phyloP scores from a whole-genome alignment of 176 grass and related monocot species.

The Avena insularis region DNA sequence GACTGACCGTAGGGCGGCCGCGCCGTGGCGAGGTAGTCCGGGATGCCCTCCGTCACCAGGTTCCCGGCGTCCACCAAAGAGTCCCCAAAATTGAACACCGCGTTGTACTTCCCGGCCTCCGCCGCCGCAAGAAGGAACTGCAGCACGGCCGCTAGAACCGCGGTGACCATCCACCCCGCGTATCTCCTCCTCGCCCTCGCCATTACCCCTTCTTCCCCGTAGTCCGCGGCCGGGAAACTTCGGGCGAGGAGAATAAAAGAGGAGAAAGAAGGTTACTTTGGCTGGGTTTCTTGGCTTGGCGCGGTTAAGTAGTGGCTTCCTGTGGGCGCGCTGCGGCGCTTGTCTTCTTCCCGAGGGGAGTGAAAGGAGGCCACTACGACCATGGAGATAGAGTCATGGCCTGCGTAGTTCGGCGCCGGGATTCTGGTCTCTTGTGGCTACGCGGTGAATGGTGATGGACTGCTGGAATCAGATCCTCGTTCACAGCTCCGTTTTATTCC shows the following conservation, averaged over 20 bases:
- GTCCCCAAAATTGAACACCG: conserved; percentile 77
- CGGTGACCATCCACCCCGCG: background rate
- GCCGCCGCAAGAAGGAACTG: conserved; percentile 11
- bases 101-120: conserved; percentile 40
- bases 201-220: conserved; percentile 4
- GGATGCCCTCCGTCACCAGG: conserved; percentile 61
- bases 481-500: background rate
- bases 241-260: background rate
- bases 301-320: conserved; percentile 26
- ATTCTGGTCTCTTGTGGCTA: background rate
- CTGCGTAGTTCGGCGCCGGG: background rate
- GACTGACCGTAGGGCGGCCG: conserved; percentile 56
- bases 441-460: conserved; percentile 2
- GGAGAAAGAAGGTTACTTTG: background rate
- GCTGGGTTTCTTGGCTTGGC: conserved; percentile 14
- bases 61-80: conserved; percentile 76
- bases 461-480: background rate
- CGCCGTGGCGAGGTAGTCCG: conserved; percentile 59
- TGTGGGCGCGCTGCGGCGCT: conserved; percentile 25
- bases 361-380: background rate
- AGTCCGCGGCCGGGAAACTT: background rate
- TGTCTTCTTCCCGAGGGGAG: conserved; percentile 28
- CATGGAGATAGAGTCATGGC: background rate
- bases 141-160: background rate
- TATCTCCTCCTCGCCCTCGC: background rate